phyloP scores from a whole-genome alignment of 2,329 filamentous ascomycete genomes.

The Aspergillus sp. region DNA sequence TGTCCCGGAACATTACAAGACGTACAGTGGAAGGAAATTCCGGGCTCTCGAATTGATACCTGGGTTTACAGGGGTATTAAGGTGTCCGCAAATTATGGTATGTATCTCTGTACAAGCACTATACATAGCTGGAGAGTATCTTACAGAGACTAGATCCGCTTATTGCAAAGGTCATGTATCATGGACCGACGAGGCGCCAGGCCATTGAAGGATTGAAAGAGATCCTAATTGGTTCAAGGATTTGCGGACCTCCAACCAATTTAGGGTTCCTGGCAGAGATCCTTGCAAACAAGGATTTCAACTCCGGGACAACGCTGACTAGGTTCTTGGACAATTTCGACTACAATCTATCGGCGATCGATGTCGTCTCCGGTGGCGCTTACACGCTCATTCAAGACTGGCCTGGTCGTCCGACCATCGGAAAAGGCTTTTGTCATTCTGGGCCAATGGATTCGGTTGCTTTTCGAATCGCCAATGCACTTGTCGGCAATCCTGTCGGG shows the following conservation, averaged over 20 bases:
- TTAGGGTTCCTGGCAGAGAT: conserved; percentile 56
- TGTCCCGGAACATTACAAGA: conserved; percentile 59
- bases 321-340: conserved; percentile 55
- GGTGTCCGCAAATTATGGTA: conserved; percentile 59
- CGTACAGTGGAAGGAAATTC: conserved; percentile 54
- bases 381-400: conserved; percentile 62
- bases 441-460: conserved; percentile 64
- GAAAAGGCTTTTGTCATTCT: conserved; percentile 58
- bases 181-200: conserved; percentile 42
- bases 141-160: conserved; percentile 46
- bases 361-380: conserved; percentile 57
- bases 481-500: conserved; percentile 56
- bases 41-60: conserved; percentile 59
- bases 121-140: conserved; percentile 2
- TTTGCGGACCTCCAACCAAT: conserved; percentile 58
- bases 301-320: conserved; percentile 55
- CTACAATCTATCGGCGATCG: conserved; percentile 53
- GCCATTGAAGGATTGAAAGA: conserved; percentile 47
- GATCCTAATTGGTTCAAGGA: conserved; percentile 46
- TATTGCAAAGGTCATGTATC: conserved; percentile 60
- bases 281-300: conserved; percentile 48
- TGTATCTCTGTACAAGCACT: conserved; percentile 1
- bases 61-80: conserved; percentile 61
- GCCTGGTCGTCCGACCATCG: conserved; percentile 56
- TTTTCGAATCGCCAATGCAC: conserved; percentile 58